phyloP scores from a whole-genome alignment of 768 basidiomycete species.

The Astraeus odoratus region DNA sequence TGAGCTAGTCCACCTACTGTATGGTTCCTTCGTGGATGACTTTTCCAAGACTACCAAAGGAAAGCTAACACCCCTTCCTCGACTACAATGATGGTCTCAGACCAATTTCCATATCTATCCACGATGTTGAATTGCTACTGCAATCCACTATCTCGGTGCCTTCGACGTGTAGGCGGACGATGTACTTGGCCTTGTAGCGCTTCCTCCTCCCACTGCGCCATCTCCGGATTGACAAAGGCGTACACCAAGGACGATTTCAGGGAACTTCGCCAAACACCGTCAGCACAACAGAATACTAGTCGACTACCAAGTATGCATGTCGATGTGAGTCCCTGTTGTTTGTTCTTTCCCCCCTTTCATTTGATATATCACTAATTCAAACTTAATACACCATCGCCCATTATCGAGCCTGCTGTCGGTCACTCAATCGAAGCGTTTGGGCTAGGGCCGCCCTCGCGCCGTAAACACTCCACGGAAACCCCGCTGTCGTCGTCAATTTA shows the following conservation, averaged over 20 bases:
- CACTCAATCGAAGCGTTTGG: conserved; percentile 19
- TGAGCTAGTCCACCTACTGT: too few species aligned
- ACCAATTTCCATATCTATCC: conserved; percentile 36
- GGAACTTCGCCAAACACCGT: conserved; percentile 58
- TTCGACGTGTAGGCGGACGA: conserved; percentile 49
- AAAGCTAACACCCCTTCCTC: conserved; percentile 23
- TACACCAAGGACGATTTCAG: conserved; percentile 80
- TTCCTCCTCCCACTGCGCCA: conserved; percentile 63
- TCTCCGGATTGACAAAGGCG: conserved; percentile 76
- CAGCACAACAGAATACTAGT: conserved; percentile 77
- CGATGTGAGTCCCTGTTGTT: conserved; percentile 42
- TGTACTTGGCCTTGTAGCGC: conserved; percentile 53
- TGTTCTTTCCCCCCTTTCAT: too few species aligned
- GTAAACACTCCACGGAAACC: too few species aligned
- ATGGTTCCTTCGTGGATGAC: too few species aligned
- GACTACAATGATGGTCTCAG: conserved; percentile 24
- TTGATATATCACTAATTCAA: conserved; percentile 6
- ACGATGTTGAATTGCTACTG: conserved; percentile 42
- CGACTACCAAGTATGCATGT: conserved; percentile 83
- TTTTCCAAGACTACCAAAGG: conserved; percentile 28
- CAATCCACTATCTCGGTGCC: conserved; percentile 31
- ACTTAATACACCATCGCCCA: conserved; percentile 22
- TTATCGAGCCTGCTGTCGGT: conserved; percentile 15
- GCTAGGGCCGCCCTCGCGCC: conserved; percentile 27
- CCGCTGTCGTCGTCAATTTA: too few species aligned